Percentiles rank a stretch among this genome's conserved stretches.
These are phyloP conservation scores for Colletotrichum simmondsii DNA, from an alignment of 2,329 filamentous ascomycete species.

Conservation along the genomic window DNA sequence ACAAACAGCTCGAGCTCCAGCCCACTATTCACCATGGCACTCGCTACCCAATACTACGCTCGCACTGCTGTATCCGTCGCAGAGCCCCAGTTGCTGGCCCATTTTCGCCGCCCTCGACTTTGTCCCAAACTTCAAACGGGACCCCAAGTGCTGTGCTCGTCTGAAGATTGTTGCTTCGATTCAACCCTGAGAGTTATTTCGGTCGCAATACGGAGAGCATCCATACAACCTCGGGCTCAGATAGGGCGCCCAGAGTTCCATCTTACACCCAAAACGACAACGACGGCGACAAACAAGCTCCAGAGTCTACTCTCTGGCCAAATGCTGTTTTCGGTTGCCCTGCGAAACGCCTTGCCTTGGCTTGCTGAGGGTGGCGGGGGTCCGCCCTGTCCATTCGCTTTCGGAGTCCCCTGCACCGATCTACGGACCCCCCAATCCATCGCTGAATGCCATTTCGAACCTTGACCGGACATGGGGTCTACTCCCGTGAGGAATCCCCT, in stretches of 20 bases:
- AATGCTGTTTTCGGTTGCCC: constrained; percentile 30
- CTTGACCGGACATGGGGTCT: constrained; percentile 10
- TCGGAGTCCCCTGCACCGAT: constrained; percentile 26
- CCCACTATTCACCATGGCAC: neutral
- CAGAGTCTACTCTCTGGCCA: neutral
- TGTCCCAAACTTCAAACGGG: neutral
- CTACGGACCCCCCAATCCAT: constrained; percentile 24
- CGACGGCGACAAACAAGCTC: constrained; percentile 16
- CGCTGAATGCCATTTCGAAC: constrained; percentile 11
- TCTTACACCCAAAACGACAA: neutral
- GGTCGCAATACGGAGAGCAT: neutral
- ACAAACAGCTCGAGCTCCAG: constrained; percentile 25
- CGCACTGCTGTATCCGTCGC: neutral
- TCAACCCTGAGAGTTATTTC: neutral
- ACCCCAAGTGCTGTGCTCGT: constrained; percentile 9
- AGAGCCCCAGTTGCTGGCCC: neutral
- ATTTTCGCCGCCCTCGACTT: neutral
- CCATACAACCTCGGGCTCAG: neutral
- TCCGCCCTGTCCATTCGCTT: constrained; percentile 22
- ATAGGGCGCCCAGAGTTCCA: neutral
- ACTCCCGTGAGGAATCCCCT: neutral
- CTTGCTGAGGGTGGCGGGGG: constrained; percentile 7
- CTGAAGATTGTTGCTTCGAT: constrained; percentile 9
- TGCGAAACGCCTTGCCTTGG: constrained; percentile 32
- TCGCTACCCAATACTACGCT: neutral